Percentiles rank a stretch among this genome's conserved stretches.
Conservation (phyloP, 345 rosid genomes). For the Aquilaria malaccensis region DNA sequence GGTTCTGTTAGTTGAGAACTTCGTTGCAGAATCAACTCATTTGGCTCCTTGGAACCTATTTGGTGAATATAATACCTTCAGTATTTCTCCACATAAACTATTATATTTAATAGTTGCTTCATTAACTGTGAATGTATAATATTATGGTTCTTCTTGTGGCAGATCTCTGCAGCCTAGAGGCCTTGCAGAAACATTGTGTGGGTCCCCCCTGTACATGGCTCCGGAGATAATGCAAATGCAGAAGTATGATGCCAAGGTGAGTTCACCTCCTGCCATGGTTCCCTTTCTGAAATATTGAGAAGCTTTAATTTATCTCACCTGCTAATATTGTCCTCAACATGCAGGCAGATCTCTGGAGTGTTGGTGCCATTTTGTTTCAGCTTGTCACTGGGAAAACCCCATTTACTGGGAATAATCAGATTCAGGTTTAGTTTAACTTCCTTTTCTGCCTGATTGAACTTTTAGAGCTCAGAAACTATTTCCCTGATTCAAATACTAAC, state of each 20-base stretch:
- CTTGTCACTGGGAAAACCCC: constrained; percentile 95
- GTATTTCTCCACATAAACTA: background rate
- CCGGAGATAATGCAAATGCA: constrained; percentile 99
- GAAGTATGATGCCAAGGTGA: constrained; percentile 98
- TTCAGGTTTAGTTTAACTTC: constrained; percentile 45
- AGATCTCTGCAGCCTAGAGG: constrained; percentile 92
- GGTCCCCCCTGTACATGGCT: constrained; percentile 99
- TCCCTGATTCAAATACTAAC: background rate
- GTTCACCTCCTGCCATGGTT: constrained; percentile 10
- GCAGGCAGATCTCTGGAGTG: constrained; percentile 99
- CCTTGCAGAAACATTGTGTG: constrained; percentile 96
- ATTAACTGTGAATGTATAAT: constrained; percentile 10
- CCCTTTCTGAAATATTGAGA: background rate
- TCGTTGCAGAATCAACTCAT: background rate
- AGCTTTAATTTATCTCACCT: constrained; percentile 12
- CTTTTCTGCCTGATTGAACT: constrained; percentile 5
- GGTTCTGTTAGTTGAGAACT: background rate
- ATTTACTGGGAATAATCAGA: constrained; percentile 83
- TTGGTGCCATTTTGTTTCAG: constrained; percentile 93
- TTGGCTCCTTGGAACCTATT: no score
- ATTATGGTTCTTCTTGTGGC: constrained; percentile 18
- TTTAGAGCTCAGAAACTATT: constrained; percentile 3
- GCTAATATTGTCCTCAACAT: constrained; percentile 35
- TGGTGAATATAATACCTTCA: background rate
- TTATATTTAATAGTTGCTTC: constrained; percentile 16